These are phyloP conservation scores for Epichloe glyceriae DNA, from an alignment of 2,329 filamentous ascomycete genomes.

Conservation along the genomic window DNA sequence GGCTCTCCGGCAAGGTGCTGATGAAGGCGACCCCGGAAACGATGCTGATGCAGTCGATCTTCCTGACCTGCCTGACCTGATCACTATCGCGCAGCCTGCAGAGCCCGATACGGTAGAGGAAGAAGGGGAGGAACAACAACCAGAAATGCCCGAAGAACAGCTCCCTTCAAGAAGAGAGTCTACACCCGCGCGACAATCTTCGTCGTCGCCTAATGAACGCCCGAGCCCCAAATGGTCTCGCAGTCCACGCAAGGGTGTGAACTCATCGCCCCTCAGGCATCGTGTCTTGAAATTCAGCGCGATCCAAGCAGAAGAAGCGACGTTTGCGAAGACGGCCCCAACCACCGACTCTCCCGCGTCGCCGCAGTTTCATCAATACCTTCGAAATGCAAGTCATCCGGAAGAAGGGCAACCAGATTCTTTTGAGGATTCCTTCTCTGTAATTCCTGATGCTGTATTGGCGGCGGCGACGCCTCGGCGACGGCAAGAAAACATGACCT, in stretches of 20 bases:
- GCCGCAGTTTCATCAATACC: constrained; percentile 2
- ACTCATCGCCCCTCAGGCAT: constrained; percentile 19
- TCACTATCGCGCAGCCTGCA: constrained; percentile 1
- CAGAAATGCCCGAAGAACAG: constrained; percentile 7
- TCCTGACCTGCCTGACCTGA: constrained; percentile 4
- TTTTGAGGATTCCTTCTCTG: constrained; percentile 45
- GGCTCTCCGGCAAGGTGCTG: constrained; percentile 27
- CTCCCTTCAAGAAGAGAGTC: constrained; percentile 4
- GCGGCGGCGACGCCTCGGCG: constrained; percentile 33
- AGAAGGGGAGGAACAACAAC: neutral
- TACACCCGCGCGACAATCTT: neutral
- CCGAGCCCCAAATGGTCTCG: constrained; percentile 17
- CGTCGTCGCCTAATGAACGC: constrained; percentile 12
- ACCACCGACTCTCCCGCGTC: constrained; percentile 1
- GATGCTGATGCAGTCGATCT: constrained; percentile 2
- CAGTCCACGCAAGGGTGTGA: constrained; percentile 22
- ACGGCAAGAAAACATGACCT: constrained; percentile 3
- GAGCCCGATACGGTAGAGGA: neutral
- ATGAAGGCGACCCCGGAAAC: constrained; percentile 3
- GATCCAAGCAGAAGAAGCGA: constrained; percentile 11
- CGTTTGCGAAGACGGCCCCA: neutral
- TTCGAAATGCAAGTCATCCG: constrained; percentile 4
- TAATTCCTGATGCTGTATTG: constrained; percentile 38
- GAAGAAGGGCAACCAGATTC: constrained; percentile 19
- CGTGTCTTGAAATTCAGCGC: constrained; percentile 21